Evolutionary conservation across 2,329 filamentous ascomycete species (phyloP).

Genomic region (Diplodia sapinea): DNA sequence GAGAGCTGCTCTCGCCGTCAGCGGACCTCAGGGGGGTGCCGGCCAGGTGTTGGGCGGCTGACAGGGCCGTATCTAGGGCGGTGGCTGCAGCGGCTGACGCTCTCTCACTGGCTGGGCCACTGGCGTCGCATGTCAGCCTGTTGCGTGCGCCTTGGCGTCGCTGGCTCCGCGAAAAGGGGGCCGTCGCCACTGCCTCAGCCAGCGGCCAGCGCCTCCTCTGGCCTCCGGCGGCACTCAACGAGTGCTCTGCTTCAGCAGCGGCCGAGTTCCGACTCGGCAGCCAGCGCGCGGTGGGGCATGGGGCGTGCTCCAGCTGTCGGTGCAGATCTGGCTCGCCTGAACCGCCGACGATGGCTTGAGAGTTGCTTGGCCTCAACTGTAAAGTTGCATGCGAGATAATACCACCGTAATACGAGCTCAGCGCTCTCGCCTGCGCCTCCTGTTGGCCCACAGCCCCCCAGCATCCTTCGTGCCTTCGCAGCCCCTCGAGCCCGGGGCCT

Average conservation of each 20-base stretch:
- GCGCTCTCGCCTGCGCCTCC: slow-evolving; percentile 9
- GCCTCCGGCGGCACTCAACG: neutral
- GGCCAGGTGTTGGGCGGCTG: slow-evolving; percentile 13
- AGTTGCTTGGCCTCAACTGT: slow-evolving; percentile 21
- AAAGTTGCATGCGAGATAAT: neutral
- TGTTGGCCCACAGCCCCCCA: slow-evolving; percentile 2
- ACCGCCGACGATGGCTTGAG: neutral
- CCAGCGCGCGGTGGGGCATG: slow-evolving; percentile 2
- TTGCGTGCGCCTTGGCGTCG: slow-evolving; percentile 11
- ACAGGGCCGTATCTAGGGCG: slow-evolving; percentile 15
- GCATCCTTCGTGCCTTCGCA: slow-evolving; percentile 1
- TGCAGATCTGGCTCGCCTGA: slow-evolving; percentile 17
- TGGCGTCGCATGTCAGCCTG: slow-evolving; percentile 23
- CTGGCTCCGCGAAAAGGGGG: slow-evolving; percentile 13
- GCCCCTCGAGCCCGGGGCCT: neutral
- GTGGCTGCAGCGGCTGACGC: slow-evolving; percentile 12
- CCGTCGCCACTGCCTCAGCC: neutral
- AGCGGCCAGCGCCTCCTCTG: neutral
- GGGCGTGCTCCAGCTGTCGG: neutral
- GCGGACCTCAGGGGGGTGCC: neutral
- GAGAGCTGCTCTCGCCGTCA: slow-evolving; percentile 9
- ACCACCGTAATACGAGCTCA: neutral
- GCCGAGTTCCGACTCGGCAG: slow-evolving; percentile 27
- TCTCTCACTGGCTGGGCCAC: slow-evolving; percentile 14
- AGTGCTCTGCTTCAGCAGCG: slow-evolving; percentile 10